Base-by-base conservation (phyloP, 352 stramenopile species). In the Plasmopara muralis region DNA sequence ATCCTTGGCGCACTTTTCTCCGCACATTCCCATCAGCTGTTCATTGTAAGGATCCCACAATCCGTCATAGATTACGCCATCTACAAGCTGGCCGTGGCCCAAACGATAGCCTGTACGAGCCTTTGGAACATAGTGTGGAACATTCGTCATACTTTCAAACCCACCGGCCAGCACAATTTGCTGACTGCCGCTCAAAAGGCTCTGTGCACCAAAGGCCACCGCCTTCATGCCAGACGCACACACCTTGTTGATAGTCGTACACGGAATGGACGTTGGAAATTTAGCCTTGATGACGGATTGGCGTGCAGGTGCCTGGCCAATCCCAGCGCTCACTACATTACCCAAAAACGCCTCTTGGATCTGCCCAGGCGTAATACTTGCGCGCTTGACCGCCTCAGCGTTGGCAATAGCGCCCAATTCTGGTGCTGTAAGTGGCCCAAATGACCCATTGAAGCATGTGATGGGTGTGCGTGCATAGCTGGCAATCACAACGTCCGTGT, bases 181-280 rank as follows among this genome's bases (percentile, higher is more conserved):
- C 61, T 85, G 74, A 57, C 74, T 86, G 43, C 83, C 83, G 15
- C 74, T 77, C 72, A 90, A 83, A 43, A 99, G 88, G 55, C 79
- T 91, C 72, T 97, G 86, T 40, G 92, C 68, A 2, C 71, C 83
- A 52, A 98, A 72, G 4, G 80, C 77, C 53, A 93, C 38, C 35
- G 83, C 50, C 68, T 98, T 98, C 88, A 98, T 97, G 30, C 91
- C 93, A 2, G 77, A 96, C 4, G 93, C 95, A 67, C 97, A 99
- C 20, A 99, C 96, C 66, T 99, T 99, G 79, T 99, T 99, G 9
- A 99, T 72, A 0, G 96, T 99, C 39, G 95, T 99, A 73, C 93
- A 98, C 33, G 96, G 86, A 34, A 96, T 97, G 15, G 72, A 87
- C 53, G 93, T 72, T 2, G 86, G 83, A 57, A 99, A 85, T 5